phyloP scores from a whole-genome alignment of 768 basidiomycete species.

The Xanthoconium stramineum region DNA sequence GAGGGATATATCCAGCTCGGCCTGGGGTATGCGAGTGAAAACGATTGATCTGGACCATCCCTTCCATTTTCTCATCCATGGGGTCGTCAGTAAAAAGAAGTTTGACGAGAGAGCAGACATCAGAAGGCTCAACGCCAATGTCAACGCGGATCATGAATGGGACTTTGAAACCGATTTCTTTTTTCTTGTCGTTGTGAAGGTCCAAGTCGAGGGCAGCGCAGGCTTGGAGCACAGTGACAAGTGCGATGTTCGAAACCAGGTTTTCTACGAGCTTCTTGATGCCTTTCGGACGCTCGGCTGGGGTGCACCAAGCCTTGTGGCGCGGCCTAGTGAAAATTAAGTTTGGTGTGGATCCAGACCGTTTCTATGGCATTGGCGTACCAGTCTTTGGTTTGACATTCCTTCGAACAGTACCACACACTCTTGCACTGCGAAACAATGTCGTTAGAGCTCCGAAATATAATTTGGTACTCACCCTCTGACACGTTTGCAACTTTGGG shows the following conservation, averaged over 20 bases:
- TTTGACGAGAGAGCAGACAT: slow-evolving; percentile 1
- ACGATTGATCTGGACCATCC: slow-evolving; percentile 16
- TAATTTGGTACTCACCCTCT: neutral
- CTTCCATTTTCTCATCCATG: slow-evolving; percentile 2
- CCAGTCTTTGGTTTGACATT: slow-evolving; percentile 21
- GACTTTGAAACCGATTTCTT: slow-evolving; percentile 10
- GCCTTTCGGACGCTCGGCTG: slow-evolving; percentile 14
- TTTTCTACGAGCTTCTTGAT: slow-evolving; percentile 13
- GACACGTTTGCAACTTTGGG: slow-evolving; percentile 10
- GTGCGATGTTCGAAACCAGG: slow-evolving; percentile 3
- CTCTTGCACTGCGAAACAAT: slow-evolving; percentile 14
- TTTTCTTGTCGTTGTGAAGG: slow-evolving; percentile 5
- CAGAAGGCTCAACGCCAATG: slow-evolving; percentile 13
- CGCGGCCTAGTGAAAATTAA: slow-evolving; percentile 3
- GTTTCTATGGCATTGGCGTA: neutral
- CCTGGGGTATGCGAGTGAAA: slow-evolving; percentile 12
- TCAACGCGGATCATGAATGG: slow-evolving; percentile 17
- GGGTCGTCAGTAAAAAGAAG: slow-evolving; percentile 9
- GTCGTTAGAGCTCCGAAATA: neutral
- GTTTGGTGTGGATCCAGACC: no score
- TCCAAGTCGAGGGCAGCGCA: slow-evolving; percentile 13
- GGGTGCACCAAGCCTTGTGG: slow-evolving; percentile 11
- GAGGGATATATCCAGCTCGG: slow-evolving; percentile 3
- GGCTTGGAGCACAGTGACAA: slow-evolving; percentile 6
- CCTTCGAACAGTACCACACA: slow-evolving; percentile 22